These are phyloP conservation scores for Monosporascus sp. DNA, from an alignment of 2,329 filamentous ascomycete species.

Conservation along the genomic window DNA sequence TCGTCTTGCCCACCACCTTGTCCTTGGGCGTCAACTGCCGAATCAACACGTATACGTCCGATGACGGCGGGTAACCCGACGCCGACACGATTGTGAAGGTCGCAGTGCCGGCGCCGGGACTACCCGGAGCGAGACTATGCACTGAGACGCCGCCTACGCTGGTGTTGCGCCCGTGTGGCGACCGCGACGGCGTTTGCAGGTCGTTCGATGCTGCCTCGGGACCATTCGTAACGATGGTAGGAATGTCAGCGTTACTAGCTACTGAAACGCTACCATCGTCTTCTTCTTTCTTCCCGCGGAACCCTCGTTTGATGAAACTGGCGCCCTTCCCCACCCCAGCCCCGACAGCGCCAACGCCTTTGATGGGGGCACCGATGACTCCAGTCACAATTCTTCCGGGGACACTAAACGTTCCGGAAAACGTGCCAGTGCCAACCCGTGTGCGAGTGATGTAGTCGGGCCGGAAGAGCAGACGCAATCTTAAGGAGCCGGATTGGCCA, in stretches of 20 bases:
- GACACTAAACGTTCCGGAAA: slow-evolving; percentile 81
- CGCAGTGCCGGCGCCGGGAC: slow-evolving; percentile 66
- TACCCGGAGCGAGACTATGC: slow-evolving; percentile 55
- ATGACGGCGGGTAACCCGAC: slow-evolving; percentile 66
- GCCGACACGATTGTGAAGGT: slow-evolving; percentile 76
- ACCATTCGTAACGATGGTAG: slow-evolving; percentile 39
- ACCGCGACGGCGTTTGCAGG: slow-evolving; percentile 4
- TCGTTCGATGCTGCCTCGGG: slow-evolving; percentile 28
- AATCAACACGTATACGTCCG: slow-evolving; percentile 74
- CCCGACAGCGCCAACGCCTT: slow-evolving; percentile 69
- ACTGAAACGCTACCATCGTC: slow-evolving; percentile 39
- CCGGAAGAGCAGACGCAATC: slow-evolving; percentile 84
- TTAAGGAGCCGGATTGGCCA: slow-evolving; percentile 80
- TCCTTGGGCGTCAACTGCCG: slow-evolving; percentile 61
- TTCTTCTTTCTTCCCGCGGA: slow-evolving; percentile 66
- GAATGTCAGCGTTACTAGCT: slow-evolving; percentile 34
- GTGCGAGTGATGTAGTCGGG: slow-evolving; percentile 84
- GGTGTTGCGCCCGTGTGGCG: slow-evolving; percentile 44
- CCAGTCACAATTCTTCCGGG: slow-evolving; percentile 83
- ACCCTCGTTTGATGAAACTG: slow-evolving; percentile 81
- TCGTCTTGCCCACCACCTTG: slow-evolving; percentile 87
- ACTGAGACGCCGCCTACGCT: slow-evolving; percentile 62
- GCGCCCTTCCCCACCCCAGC: slow-evolving; percentile 84
- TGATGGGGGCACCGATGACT: slow-evolving; percentile 83
- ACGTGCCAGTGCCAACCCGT: slow-evolving; percentile 86